Evolutionary conservation across 106 monocot genomes (phyloP).

Genomic region (Amphibolis antarctica): DNA sequence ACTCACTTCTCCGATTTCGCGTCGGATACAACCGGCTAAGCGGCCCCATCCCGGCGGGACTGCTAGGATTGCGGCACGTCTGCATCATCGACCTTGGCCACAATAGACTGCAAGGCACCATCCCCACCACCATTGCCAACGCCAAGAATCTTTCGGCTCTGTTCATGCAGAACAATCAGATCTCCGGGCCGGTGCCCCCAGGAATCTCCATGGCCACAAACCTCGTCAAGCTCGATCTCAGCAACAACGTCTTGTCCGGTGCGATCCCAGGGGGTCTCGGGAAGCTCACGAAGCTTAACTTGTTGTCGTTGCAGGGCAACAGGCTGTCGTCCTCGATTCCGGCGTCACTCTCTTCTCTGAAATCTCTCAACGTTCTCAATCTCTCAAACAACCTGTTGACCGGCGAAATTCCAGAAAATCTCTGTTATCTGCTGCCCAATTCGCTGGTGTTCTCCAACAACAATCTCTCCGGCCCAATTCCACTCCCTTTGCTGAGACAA

Average conservation of each 20-base stretch:
- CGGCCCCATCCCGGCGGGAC: slow-evolving; percentile 38
- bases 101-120: slow-evolving; percentile 55
- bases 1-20: slow-evolving; percentile 56
- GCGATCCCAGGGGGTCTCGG: slow-evolving; percentile 63
- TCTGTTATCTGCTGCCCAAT: slow-evolving; percentile 69
- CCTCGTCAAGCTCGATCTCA: slow-evolving; percentile 80
- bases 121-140: slow-evolving; percentile 38
- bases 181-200: slow-evolving; percentile 47
- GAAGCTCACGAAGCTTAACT: slow-evolving; percentile 40
- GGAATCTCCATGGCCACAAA: slow-evolving; percentile 41
- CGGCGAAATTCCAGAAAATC: slow-evolving; percentile 68
- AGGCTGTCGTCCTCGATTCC: slow-evolving; percentile 61
- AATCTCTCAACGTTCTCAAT: slow-evolving; percentile 82
- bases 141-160: slow-evolving; percentile 71
- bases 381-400: slow-evolving; percentile 76
- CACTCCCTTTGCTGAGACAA: slow-evolving; percentile 59
- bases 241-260: slow-evolving; percentile 63
- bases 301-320: slow-evolving; percentile 69
- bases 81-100: slow-evolving; percentile 71
- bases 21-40: slow-evolving; percentile 52
- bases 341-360: slow-evolving; percentile 43
- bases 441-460: slow-evolving; percentile 92
- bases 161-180: slow-evolving; percentile 54
- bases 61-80: slow-evolving; percentile 56
- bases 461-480: slow-evolving; percentile 64